Evolutionary conservation across 306 rosid genomes (phyloP).

Genomic region (Cucurbita pepo): DNA sequence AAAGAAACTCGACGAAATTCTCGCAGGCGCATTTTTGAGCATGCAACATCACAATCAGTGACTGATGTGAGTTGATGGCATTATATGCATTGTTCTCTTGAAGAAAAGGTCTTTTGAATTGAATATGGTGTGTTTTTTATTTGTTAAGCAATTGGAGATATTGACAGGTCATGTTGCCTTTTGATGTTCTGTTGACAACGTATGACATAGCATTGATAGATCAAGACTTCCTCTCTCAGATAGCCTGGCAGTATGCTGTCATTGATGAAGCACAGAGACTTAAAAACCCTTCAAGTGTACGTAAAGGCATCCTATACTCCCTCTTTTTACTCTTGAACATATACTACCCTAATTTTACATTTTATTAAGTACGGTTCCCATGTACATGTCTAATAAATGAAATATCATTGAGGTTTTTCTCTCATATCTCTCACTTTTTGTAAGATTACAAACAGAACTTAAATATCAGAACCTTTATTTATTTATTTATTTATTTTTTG

Average conservation of each 20-base stretch:
- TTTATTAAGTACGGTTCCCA: not conserved
- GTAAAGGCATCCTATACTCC: constrained; percentile 13
- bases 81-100: not conserved
- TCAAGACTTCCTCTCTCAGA: constrained; percentile 89
- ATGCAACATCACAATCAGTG: constrained; percentile 29
- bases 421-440: not conserved
- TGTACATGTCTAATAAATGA: not conserved
- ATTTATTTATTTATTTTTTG: too few species aligned
- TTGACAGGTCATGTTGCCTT: constrained; percentile 56
- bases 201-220: constrained; percentile 76
- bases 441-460: not conserved
- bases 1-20: constrained; percentile 49
- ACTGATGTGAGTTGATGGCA: constrained; percentile 26
- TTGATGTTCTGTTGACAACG: constrained; percentile 75
- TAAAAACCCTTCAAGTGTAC: constrained; percentile 81
- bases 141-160: constrained; percentile 7
- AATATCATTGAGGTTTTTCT: not conserved
- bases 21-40: constrained; percentile 36
- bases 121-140: constrained; percentile 1
- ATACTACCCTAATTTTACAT: not conserved
- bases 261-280: constrained; percentile 97
- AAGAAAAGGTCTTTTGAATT: not conserved
- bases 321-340: not conserved
- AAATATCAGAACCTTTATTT: not conserved
- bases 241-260: constrained; percentile 81